Evolutionary conservation across 345 rosid genomes (phyloP), one percentile per base, ranked within the genome.

Genomic region (Linum tenue): DNA sequence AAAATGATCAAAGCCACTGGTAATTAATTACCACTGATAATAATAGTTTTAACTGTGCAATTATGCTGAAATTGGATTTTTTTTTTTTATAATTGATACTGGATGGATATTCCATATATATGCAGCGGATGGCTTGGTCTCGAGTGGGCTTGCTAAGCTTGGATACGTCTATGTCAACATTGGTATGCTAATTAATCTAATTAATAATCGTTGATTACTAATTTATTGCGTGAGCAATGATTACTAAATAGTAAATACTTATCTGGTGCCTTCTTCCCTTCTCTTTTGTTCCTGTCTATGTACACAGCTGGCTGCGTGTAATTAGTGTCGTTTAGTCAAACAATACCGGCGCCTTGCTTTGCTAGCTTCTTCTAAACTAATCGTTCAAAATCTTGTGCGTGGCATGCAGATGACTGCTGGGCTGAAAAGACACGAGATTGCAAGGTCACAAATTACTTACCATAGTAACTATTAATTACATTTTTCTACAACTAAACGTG

Each of bases 401-500:
- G 31, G 31, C n/a, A n/a, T 67, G 57, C 67, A 90, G 98, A 92
- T 81, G 98, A 92, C 76, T 88, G 97, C 71, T 92, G 98, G 98
- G 98, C 92, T 60, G 96, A 90, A 79, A 68, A 83, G 70, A 39
- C 77, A 75, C 90, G 98, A 53, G 95, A 86, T 69, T 56, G 39
- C 36, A 74, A 85, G 86, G 91, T 92, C 75, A 22, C n/a, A 22
- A 22, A 22, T 22, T 22, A 22, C 31, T 50, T 50, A 36, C 37
- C 70, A 15, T 17, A 44, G 22, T 31, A 42, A 17, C 44, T 39
- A 39, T 37, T 56, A 36, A 39, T 38, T 17, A 15, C 44, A n/a
- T 42, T 58, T 59, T 51, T 3, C 9, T 36, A 16, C 10, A 31
- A n/a, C 5, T 64, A 2, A 14, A 38, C 31, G 42, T 53, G 11